These are phyloP conservation scores for Fusarium pseudocircinatum DNA, from an alignment of 2,329 filamentous ascomycete species.

Conservation along the genomic window DNA sequence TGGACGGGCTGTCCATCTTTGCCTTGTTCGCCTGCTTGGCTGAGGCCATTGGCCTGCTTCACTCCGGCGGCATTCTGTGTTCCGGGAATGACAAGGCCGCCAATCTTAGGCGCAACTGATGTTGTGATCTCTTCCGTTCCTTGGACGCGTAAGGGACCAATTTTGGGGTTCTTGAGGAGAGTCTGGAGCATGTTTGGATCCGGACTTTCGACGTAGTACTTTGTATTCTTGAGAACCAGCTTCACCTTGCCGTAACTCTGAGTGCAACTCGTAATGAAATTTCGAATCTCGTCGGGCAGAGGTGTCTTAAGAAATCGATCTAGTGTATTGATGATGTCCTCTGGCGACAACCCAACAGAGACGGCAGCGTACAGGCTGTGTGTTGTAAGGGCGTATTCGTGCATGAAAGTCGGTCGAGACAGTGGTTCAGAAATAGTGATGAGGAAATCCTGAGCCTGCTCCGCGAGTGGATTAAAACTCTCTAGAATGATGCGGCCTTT, in stretches of 20 bases:
- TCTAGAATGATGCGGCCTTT: conserved; percentile 91
- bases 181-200: conserved; percentile 87
- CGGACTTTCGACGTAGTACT: conserved; percentile 92
- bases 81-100: conserved; percentile 88
- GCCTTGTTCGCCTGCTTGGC: conserved; percentile 48
- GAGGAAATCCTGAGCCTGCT: conserved; percentile 90
- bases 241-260: conserved; percentile 96
- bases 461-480: conserved; percentile 88
- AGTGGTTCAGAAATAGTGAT: conserved; percentile 95
- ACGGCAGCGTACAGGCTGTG: conserved; percentile 96
- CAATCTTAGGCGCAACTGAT: conserved; percentile 85
- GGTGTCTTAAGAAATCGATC: conserved; percentile 90
- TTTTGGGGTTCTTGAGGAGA: conserved; percentile 84
- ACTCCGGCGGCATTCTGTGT: conserved; percentile 93
- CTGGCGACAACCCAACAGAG: conserved; percentile 88
- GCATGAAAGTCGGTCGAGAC: conserved; percentile 87
- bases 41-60: conserved; percentile 70
- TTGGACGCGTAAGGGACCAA: conserved; percentile 82
- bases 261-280: conserved; percentile 82
- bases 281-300: conserved; percentile 80
- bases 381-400: conserved; percentile 91
- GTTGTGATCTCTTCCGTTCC: conserved; percentile 77
- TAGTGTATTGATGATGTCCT: conserved; percentile 89
- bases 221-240: conserved; percentile 91
- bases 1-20: conserved; percentile 62